These are phyloP conservation scores for Trypanosoma cruzi DNA, from an alignment of 208 protist genomes.

Conservation along the genomic window DNA sequence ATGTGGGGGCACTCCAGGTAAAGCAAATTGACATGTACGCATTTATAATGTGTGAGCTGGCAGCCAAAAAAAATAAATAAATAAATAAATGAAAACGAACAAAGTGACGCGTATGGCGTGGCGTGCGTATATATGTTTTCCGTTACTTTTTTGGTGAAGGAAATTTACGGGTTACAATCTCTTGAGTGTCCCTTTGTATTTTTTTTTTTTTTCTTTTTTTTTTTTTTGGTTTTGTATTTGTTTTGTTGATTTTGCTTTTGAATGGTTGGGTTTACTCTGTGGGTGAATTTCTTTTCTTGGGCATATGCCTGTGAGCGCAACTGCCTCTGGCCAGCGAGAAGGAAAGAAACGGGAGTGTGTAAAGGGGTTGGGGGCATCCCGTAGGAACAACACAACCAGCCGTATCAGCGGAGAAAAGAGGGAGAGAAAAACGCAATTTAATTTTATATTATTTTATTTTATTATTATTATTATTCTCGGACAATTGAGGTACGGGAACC, in stretches of 20 bases:
- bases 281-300: background rate
- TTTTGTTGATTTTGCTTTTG: too few species aligned
- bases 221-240: background rate
- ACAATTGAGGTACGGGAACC: too few species aligned
- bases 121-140: background rate
- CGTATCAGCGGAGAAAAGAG: background rate
- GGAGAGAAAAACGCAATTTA: background rate
- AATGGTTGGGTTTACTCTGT: background rate
- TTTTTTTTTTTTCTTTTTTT: background rate
- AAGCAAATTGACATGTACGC: background rate
- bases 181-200: too few species aligned
- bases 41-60: background rate
- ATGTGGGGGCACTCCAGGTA: background rate
- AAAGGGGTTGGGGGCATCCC: background rate
- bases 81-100: background rate
- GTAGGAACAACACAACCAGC: background rate
- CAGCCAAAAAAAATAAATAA: too few species aligned
- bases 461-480: too few species aligned
- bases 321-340: background rate
- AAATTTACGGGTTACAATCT: background rate
- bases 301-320: background rate
- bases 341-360: constrained; percentile 6
- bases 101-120: background rate
- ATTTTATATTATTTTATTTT: background rate
- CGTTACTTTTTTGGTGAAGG: background rate